A percentile compares a stretch with the other conserved stretches of the same genome.
Evolutionary conservation across 495 filamentous ascomycete genomes (phyloP).

Genomic region (Xylaria longipes): DNA sequence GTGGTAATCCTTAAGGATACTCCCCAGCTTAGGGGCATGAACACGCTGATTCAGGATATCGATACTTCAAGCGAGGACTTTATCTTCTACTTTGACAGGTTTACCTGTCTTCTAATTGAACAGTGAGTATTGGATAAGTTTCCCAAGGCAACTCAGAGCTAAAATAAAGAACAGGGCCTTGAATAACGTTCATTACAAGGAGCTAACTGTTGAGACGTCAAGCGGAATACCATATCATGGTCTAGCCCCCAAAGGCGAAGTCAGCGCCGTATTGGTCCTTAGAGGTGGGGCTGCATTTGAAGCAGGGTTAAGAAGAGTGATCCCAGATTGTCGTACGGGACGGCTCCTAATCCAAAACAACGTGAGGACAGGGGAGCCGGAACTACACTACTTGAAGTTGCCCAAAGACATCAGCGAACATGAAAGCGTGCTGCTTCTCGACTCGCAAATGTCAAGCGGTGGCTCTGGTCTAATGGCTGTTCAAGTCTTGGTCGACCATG

Average conservation of each 20-base stretch:
- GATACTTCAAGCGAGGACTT: slow-evolving; percentile 86
- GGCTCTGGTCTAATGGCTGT: slow-evolving; percentile 97
- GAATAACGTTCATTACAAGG: slow-evolving; percentile 71
- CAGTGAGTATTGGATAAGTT: slow-evolving; percentile 54
- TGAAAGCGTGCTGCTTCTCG: slow-evolving; percentile 81
- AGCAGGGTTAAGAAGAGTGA: slow-evolving; percentile 82
- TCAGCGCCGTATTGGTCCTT: slow-evolving; percentile 87
- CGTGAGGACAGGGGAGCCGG: slow-evolving; percentile 81
- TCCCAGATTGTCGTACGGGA: slow-evolving; percentile 90
- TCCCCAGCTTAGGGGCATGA: slow-evolving; percentile 82
- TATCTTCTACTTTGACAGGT: slow-evolving; percentile 93
- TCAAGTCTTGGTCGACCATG: slow-evolving; percentile 90
- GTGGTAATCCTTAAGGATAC: slow-evolving; percentile 75
- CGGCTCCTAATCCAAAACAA: slow-evolving; percentile 91
- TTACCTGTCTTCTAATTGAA: slow-evolving; percentile 84
- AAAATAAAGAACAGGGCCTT: slow-evolving; percentile 60
- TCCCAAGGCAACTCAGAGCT: background rate
- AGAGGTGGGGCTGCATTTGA: slow-evolving; percentile 88
- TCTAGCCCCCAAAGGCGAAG: slow-evolving; percentile 66
- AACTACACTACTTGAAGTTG: slow-evolving; percentile 85
- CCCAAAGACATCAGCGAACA: slow-evolving; percentile 72
- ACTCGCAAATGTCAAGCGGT: slow-evolving; percentile 92
- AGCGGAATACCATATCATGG: slow-evolving; percentile 70
- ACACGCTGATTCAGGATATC: slow-evolving; percentile 85
- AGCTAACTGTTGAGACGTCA: slow-evolving; percentile 70